Evolutionary conservation across 208 protist genomes (phyloP), one percentile per base, ranked within the genome.

Genomic region (Acanthamoeba castellanii): DNA sequence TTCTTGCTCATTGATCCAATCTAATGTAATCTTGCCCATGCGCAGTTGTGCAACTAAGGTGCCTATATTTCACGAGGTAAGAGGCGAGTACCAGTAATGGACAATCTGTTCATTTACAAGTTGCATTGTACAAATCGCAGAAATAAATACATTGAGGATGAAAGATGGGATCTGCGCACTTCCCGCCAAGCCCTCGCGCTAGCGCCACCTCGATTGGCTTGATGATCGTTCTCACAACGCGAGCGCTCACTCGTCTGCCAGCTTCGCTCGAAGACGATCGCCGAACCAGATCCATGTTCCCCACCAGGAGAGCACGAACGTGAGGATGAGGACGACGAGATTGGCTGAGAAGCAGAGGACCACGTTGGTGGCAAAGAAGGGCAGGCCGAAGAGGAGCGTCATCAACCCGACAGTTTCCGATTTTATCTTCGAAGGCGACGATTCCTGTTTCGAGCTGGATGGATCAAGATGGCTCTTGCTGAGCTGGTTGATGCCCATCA

Each of bases 311-410:
- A 72, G 30, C 9, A 72, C 30, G 30, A 72, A 72, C 14, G 66
- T 72, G 66, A 72, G 66, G 66, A 72, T 72, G 66, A 72, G 66
- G 30, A 72, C 30, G 66, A 72, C 25, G 25, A 37, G 66, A 37
- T 72, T 72, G n/a, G 66, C 66, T 11, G 66, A 34, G 66, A 72
- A 72, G 66, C 66, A 72, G 66, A 72, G 66, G 30, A 72, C 20
- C n/a, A 72, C 30, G 66, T 72, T 72, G 25, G 66, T 72, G 66
- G 66, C 66, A 37, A 72, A 72, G 66, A 72, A 72, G 30, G 66
- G 66, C 66, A 72, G 30, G 66, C 66, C 66, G 66, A 72, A 72
- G 66, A 72, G 66, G 66, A 72, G 66, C 66, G 66, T 72, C 66
- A 72, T 72, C n/a, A 72, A n/a, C 7, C 66, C 66, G 66, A 72